These are phyloP conservation scores for Chlorella sorokiniana DNA, from an alignment of 139 green algal genomes.

Conservation along the genomic window DNA sequence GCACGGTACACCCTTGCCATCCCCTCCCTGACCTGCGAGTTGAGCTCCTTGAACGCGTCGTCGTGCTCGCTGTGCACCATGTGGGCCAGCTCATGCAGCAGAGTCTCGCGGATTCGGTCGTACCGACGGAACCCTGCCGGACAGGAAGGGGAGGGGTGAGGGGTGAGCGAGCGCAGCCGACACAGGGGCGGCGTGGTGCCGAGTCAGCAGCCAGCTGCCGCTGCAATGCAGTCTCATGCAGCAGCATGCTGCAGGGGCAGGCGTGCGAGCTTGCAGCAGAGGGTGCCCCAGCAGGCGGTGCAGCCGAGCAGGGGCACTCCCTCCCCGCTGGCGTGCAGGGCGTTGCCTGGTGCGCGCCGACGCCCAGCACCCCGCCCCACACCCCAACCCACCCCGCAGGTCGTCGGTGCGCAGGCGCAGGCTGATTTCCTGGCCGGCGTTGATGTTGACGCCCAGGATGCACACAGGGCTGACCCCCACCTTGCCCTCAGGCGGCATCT, in stretches of 20 bases:
- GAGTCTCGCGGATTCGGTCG: conserved; percentile 75
- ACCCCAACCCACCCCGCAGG: conserved; percentile 40
- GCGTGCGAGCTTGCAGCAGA: background rate
- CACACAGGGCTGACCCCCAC: conserved; percentile 77
- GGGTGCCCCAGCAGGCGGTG: too few species aligned
- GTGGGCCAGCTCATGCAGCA: conserved; percentile 89
- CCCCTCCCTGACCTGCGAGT: conserved; percentile 49
- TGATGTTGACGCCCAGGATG: conserved; percentile 82
- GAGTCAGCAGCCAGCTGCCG: background rate
- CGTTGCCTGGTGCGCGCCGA: too few species aligned
- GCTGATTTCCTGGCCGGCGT: conserved; percentile 81
- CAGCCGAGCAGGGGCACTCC: too few species aligned
- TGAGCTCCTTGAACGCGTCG: conserved; percentile 79
- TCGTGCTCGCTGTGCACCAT: conserved; percentile 86
- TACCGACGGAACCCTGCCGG: conserved; percentile 53
- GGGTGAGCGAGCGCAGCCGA: background rate
- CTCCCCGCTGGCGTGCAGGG: too few species aligned
- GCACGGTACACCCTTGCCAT: too few species aligned
- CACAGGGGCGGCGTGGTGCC: background rate
- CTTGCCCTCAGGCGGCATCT: conserved; percentile 85
- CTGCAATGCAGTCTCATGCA: background rate
- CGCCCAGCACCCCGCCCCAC: background rate
- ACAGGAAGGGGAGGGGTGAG: background rate
- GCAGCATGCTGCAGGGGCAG: background rate
- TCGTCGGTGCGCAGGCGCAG: conserved; percentile 91